phyloP scores from a whole-genome alignment of 345 rosid species.

The Clarkia xantiana region DNA sequence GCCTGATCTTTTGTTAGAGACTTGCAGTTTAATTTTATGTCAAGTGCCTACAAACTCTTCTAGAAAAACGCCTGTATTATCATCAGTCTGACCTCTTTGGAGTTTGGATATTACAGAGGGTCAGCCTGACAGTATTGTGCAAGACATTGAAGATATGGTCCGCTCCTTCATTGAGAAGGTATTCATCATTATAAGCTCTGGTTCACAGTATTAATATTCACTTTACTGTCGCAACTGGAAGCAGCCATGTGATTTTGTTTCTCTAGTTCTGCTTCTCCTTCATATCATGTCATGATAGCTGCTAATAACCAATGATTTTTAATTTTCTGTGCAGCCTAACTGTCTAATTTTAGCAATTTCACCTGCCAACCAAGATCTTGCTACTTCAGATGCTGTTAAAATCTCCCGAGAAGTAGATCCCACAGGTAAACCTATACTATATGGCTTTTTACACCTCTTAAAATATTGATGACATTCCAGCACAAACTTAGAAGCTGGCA shows the following conservation, averaged over 20 bases:
- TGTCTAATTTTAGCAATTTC: slow-evolving; percentile 74
- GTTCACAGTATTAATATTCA: too few relatives aligned
- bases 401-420: slow-evolving; percentile 82
- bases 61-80: too few relatives aligned
- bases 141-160: slow-evolving; percentile 96
- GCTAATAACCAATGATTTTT: too few relatives aligned
- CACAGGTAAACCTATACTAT: slow-evolving; percentile 23
- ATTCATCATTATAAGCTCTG: slow-evolving; percentile 6
- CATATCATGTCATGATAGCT: too few relatives aligned
- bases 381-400: slow-evolving; percentile 81
- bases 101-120: slow-evolving; percentile 45
- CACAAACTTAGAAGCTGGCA: neutral
- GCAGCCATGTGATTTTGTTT: too few relatives aligned
- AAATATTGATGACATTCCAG: too few relatives aligned
- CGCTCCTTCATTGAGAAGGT: slow-evolving; percentile 97
- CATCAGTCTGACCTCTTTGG: too few relatives aligned
- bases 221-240: too few relatives aligned
- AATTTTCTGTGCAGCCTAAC: slow-evolving; percentile 11
- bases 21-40: neutral
- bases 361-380: slow-evolving; percentile 88
- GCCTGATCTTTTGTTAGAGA: neutral
- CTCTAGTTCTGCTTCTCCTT: too few relatives aligned
- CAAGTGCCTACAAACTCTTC: too few relatives aligned
- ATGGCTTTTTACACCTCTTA: too few relatives aligned
- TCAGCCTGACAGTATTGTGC: slow-evolving; percentile 87